Conservation (phyloP, 1,284 basidiomycete genomes). For the Fomitopsis palustris region DNA sequence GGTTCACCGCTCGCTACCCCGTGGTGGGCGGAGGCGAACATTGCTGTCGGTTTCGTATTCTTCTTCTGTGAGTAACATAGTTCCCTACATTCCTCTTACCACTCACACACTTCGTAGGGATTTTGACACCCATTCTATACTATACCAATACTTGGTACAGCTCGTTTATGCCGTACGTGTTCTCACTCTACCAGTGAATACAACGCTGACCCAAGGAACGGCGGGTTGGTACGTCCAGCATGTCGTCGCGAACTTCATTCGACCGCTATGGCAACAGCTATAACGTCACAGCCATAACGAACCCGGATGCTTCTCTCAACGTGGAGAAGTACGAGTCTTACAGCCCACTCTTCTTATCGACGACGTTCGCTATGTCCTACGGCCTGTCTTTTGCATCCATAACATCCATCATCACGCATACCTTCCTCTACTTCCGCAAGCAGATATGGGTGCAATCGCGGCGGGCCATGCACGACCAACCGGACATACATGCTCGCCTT, state of each 20-base stretch:
- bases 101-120: constrained; percentile 41
- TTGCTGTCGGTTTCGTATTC: constrained; percentile 52
- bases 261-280: constrained; percentile 55
- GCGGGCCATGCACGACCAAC: constrained; percentile 65
- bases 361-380: constrained; percentile 64
- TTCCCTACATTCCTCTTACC: constrained; percentile 25
- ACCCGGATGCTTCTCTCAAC: constrained; percentile 48
- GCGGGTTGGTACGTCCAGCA: constrained; percentile 24
- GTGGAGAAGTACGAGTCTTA: constrained; percentile 49
- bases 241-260: constrained; percentile 55
- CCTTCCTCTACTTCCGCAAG: constrained; percentile 79
- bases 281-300: constrained; percentile 54
- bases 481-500: constrained; percentile 83
- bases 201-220: neutral
- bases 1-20: constrained; percentile 63
- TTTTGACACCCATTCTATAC: constrained; percentile 58
- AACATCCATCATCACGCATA: constrained; percentile 65
- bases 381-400: constrained; percentile 62
- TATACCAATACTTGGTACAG: constrained; percentile 45
- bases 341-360: constrained; percentile 64
- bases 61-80: constrained; percentile 51
- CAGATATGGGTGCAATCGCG: constrained; percentile 69
- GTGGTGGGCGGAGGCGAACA: constrained; percentile 54
- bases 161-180: constrained; percentile 42
- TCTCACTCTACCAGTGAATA: no score